Percentiles rank a stretch among this genome's conserved stretches.
These are phyloP conservation scores for Bolboschoenoplectus hybrid DNA, from an alignment of 202 grass and related monocot species.

Conservation along the genomic window DNA sequence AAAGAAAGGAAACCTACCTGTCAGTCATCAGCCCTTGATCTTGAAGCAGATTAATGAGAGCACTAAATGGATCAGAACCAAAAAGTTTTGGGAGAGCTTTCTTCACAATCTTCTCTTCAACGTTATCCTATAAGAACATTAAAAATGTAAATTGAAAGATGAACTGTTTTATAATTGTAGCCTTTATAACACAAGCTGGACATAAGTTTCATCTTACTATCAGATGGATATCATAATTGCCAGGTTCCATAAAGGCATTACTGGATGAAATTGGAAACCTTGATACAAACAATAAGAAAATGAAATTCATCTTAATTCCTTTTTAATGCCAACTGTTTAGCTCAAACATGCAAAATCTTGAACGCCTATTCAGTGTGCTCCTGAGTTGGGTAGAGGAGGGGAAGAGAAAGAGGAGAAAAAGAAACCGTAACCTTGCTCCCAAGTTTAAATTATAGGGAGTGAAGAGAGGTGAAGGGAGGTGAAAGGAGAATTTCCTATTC, in stretches of 20 bases:
- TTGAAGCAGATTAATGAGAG: conserved; percentile 63
- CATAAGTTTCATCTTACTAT: not conserved
- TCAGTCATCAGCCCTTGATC: conserved; percentile 62
- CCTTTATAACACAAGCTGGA: not conserved
- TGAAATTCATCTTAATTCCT: not conserved
- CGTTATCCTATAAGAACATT: conserved; percentile 40
- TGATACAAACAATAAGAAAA: not conserved
- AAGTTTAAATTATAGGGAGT: no score
- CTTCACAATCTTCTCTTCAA: conserved; percentile 35
- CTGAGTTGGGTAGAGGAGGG: no score
- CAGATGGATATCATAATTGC: not conserved
- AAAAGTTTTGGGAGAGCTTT: conserved; percentile 34
- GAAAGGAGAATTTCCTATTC: no score
- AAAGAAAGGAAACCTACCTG: conserved; percentile 44
- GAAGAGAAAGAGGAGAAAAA: no score
- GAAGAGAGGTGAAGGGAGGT: no score
- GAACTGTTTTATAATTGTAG: not conserved
- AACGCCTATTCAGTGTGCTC: not conserved
- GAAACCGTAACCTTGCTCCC: no score
- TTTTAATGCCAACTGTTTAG: not conserved
- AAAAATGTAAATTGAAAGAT: conserved; percentile 1
- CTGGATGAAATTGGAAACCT: not conserved
- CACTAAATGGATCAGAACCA: conserved; percentile 54
- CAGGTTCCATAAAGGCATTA: not conserved
- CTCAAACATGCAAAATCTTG: not conserved